phyloP scores from a whole-genome alignment of 2,329 filamentous ascomycete species.

The Hysterium pulicare region DNA sequence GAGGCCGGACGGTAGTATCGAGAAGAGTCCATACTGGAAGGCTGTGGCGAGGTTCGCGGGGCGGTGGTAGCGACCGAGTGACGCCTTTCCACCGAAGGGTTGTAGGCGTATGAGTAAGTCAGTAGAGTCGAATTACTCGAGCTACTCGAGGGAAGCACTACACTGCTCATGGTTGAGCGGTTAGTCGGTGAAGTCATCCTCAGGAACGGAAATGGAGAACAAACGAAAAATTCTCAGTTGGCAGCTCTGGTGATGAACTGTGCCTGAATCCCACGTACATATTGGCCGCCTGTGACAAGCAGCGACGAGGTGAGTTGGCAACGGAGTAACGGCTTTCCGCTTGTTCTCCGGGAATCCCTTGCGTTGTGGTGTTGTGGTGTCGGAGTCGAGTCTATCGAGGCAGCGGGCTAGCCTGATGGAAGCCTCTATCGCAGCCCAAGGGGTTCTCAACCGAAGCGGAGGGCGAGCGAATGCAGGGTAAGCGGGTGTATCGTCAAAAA shows the following conservation, averaged over 20 bases:
- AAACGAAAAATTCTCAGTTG: conserved; percentile 13
- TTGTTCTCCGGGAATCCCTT: conserved; percentile 2
- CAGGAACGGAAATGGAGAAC: conserved; percentile 8
- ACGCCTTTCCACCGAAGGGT: conserved; percentile 3
- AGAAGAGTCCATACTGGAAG: conserved; percentile 28
- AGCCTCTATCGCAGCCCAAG: conserved; percentile 3
- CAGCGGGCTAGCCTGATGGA: background rate
- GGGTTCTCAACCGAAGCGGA: background rate
- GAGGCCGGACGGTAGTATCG: conserved; percentile 33
- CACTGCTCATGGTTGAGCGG: conserved; percentile 30
- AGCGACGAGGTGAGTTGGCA: conserved; percentile 3
- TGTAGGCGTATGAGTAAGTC: conserved; percentile 16
- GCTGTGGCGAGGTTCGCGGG: background rate
- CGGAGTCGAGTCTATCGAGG: background rate
- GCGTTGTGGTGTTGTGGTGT: background rate
- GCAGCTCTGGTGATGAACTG: conserved; percentile 21
- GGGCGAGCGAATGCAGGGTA: conserved; percentile 1
- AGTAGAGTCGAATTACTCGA: conserved; percentile 8
- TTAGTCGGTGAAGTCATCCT: conserved; percentile 21
- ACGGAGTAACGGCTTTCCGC: background rate
- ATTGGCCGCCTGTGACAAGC: background rate
- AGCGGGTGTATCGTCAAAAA: background rate
- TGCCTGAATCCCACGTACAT: conserved; percentile 34
- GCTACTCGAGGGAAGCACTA: conserved; percentile 24
- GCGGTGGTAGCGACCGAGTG: conserved; percentile 11